phyloP scores from a whole-genome alignment of 2,329 filamentous ascomycete genomes.

The Calonectria ilicicola region DNA sequence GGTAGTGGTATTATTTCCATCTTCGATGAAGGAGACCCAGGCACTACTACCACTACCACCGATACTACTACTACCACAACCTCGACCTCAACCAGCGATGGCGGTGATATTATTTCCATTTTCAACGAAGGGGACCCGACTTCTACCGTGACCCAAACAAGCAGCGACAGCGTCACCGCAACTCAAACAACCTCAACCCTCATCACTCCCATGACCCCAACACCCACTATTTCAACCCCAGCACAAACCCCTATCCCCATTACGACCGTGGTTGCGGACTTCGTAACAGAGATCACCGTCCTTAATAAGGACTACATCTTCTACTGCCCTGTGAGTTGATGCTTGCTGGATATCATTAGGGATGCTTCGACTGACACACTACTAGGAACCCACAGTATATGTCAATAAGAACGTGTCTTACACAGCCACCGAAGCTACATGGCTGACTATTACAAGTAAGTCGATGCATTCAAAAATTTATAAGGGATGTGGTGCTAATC shows the following conservation, averaged over 20 bases:
- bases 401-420: slow-evolving; percentile 56
- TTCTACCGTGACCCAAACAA: background rate
- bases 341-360: too few relatives aligned
- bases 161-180: background rate
- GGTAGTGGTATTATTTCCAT: background rate
- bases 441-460: slow-evolving; percentile 60
- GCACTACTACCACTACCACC: too few relatives aligned
- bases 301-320: slow-evolving; percentile 53
- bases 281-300: slow-evolving; percentile 49
- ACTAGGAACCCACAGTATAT: slow-evolving; percentile 48
- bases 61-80: too few relatives aligned
- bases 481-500: slow-evolving; percentile 40
- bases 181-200: background rate
- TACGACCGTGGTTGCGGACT: background rate
- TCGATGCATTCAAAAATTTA: background rate
- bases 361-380: background rate
- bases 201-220: background rate
- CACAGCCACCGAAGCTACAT: slow-evolving; percentile 55
- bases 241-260: background rate
- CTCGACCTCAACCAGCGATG: background rate
- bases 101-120: background rate
- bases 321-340: slow-evolving; percentile 56
- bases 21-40: too few relatives aligned
- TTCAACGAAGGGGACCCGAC: background rate
- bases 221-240: background rate